Evolutionary conservation across 2,329 filamentous ascomycete species (phyloP), one percentile per base, ranked within the genome.

Genomic region (Ilyonectria robusta): DNA sequence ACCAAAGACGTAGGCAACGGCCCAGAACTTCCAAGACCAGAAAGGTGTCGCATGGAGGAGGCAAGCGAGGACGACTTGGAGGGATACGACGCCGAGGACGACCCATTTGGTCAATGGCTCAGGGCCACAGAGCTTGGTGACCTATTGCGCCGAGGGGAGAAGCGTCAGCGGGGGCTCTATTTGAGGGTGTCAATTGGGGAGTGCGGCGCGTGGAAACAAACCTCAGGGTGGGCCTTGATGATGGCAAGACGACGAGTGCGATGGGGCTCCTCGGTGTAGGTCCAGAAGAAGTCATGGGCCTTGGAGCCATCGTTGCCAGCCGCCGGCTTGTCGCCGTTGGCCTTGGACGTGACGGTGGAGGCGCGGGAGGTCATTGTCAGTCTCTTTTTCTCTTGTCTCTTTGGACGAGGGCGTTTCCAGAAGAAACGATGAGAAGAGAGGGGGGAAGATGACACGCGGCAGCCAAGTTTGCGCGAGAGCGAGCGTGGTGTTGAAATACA

Each of bases 211-310:
- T 42, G 31, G 58, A 50, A 29, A 70, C 79, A 21, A 84, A 95
- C 94, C 88, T 99, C 95, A 53, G 96, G 96, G 80, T 99, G 95
- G 62, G 95, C 95, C 85, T 98, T 98, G 83, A 99, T 98, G 76
- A 99, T 99, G 69, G 94, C 94, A 75, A 95, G 89, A 64, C 96
- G 89, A 74, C 96, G 88, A 35, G 95, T 96, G 74, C 94, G 90
- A 82, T 99, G 96, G 69, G 96, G 96, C 83, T 99, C 96, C 81
- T 99, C 96, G 10, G 96, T 98, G 80, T 99, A 98, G 46, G 96
- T 97, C 96, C 97, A 98, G 84, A 97, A 97, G 87, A 98, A 98
- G 80, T 87, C 81, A 65, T 83, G 77, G 64, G 83, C 78, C 55
- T 77, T 70, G 23, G 75, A 68, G 42, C 71, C 68, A 42, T 66